A percentile compares a stretch with the other conserved stretches of the same genome.
Evolutionary conservation across 306 rosid species (phyloP).

Genomic region (Mucuna pruriens): DNA sequence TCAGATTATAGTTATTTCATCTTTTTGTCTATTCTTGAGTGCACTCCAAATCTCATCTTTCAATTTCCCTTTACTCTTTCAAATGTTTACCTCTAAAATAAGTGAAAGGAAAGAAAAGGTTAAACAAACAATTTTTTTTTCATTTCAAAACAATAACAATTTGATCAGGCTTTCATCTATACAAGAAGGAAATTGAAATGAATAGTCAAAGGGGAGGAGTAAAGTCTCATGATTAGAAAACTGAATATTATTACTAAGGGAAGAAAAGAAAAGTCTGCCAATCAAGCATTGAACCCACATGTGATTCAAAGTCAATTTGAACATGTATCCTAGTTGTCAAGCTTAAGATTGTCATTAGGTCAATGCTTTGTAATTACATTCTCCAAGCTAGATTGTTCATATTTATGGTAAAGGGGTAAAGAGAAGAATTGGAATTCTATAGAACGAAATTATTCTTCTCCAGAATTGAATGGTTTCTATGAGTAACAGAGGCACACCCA

Average conservation of each 20-base stretch:
- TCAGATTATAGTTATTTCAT: slow-evolving; percentile 10
- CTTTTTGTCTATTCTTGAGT: background rate
- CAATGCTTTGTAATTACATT: no score
- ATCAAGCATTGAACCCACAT: background rate
- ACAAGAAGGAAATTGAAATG: background rate
- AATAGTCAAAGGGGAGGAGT: background rate
- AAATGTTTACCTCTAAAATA: background rate
- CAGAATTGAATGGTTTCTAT: no score
- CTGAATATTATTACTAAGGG: background rate
- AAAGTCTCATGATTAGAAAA: background rate
- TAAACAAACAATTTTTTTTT: background rate
- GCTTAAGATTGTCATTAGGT: background rate
- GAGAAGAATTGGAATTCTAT: no score
- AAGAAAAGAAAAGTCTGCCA: background rate
- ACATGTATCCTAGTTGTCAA: background rate
- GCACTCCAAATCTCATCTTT: background rate
- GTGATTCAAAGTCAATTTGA: slow-evolving; percentile 4
- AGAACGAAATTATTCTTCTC: no score
- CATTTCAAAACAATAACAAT: background rate
- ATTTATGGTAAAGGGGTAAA: no score
- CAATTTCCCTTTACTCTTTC: background rate
- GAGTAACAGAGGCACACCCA: no score
- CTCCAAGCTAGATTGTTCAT: no score
- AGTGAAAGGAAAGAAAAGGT: background rate
- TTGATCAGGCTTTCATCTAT: background rate